Percentiles rank a stretch among this genome's conserved stretches.
These are phyloP conservation scores for Coemansia sp. DNA, from an alignment of 192 early-diverging fungal genomes.

Conservation along the genomic window DNA sequence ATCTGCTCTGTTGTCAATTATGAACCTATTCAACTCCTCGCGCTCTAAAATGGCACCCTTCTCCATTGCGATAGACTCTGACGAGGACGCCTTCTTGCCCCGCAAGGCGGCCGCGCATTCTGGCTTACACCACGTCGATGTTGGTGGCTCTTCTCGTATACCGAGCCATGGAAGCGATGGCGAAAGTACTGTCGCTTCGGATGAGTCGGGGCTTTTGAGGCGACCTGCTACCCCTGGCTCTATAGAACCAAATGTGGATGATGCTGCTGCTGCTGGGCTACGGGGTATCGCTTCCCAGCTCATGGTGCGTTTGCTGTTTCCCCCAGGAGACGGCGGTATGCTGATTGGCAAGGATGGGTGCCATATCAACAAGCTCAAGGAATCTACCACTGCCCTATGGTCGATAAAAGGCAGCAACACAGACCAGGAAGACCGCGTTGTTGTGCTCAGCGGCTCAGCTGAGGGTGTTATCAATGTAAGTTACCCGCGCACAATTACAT, in stretches of 20 bases:
- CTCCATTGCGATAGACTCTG: neutral
- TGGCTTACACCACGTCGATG: neutral
- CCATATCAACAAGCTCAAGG: constrained; percentile 50
- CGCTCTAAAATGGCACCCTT: neutral
- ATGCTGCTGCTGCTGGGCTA: neutral
- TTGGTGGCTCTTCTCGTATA: neutral
- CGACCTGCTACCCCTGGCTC: neutral
- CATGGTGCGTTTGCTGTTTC: constrained; percentile 33
- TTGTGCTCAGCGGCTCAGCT: constrained; percentile 25
- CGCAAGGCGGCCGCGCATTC: neutral
- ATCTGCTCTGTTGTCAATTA: neutral
- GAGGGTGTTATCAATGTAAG: constrained; percentile 36
- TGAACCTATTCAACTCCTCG: neutral
- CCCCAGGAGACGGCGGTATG: constrained; percentile 42
- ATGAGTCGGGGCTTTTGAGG: neutral
- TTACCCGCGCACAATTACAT: neutral
- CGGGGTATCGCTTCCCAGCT: neutral
- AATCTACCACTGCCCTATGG: constrained; percentile 29
- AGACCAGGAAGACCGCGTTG: constrained; percentile 32
- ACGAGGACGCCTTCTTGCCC: neutral
- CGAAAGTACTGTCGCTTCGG: neutral
- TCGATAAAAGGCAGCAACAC: constrained; percentile 25
- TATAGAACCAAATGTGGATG: neutral
- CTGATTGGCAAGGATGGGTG: constrained; percentile 48
- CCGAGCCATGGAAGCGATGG: neutral